Base-by-base conservation (phyloP, 495 filamentous ascomycete species). In the Hyaloscypha hepaticicola region DNA sequence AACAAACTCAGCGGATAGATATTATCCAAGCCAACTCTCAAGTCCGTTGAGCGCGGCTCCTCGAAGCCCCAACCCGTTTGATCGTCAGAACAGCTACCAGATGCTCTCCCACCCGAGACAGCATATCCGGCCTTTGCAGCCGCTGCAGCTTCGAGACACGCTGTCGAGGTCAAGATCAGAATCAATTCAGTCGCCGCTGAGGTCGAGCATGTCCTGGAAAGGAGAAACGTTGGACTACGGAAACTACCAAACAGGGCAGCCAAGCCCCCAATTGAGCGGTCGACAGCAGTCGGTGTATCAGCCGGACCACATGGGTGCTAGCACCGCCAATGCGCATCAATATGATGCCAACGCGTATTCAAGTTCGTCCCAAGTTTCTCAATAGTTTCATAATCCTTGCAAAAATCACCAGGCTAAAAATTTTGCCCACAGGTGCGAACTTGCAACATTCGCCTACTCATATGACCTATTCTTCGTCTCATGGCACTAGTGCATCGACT, bases 121-220 rank as follows among this genome's bases (percentile, higher is more conserved):
- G 60, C 75, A 73, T 58, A 74, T 70, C 50, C 78, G 81, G 53
- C 80, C 80, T 9, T 61, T 87, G 21, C 85, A 86, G 67, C 83
- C 83, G 14, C 77, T 87, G 29, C 82, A 86, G 45, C 78, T 86
- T 28, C 80, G 83, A 56, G 85, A 88, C 55, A 80, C 81, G 11
- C 79, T 85, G 76, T 78, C 82, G n/a, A 76, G 85, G 61, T 83
- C 83, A 19, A 76, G 85, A 60, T 81, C 82, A 19, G 85, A 88
- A 60, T 83, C 79, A 52, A 69, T 86, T 27, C 83, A 85, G 63
- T 85, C 84, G 16, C 85, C 85, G 1, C 72, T 87, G 52, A 79
- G 83, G 60, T 79, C 85, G 55, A 85, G 82, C 67, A 85, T 85
- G 76, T 83, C 83, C 16, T 88, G 85, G 82, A 85, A 85, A 70